phyloP scores from a whole-genome alignment of 179 eudicot species.

The Monotropa hypopitys region DNA sequence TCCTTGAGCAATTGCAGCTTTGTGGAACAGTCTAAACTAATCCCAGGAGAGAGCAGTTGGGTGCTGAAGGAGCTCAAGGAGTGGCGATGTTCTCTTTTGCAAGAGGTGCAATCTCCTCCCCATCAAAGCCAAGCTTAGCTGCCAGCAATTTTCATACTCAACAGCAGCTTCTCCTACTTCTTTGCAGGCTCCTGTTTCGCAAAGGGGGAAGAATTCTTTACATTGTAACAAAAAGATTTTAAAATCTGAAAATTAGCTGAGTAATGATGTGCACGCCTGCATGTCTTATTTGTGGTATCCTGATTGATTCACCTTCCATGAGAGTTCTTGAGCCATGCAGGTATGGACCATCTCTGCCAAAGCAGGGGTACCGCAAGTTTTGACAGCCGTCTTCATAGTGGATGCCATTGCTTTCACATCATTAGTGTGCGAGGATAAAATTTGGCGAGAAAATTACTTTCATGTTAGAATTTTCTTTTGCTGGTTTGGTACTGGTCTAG shows the following conservation, averaged over 20 bases:
- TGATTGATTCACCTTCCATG: slow-evolving; percentile 61
- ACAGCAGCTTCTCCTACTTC: slow-evolving; percentile 53
- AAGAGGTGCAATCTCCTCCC: slow-evolving; percentile 65
- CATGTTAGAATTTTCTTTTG: too few species aligned
- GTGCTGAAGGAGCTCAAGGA: slow-evolving; percentile 34
- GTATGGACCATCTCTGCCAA: slow-evolving; percentile 55
- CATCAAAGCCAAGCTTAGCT: slow-evolving; percentile 55
- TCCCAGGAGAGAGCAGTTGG: background rate
- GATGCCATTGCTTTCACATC: slow-evolving; percentile 55
- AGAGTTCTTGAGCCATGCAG: slow-evolving; percentile 83
- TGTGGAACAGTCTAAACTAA: background rate
- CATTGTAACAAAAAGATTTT: background rate
- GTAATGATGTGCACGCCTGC: too few species aligned
- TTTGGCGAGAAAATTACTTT: too few species aligned
- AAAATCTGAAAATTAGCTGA: background rate
- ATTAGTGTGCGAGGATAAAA: too few species aligned
- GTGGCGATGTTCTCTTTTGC: slow-evolving; percentile 63
- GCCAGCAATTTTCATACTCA: slow-evolving; percentile 43
- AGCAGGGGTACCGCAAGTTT: slow-evolving; percentile 42
- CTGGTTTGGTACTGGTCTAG: too few species aligned
- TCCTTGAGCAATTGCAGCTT: background rate
- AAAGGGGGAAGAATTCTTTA: background rate
- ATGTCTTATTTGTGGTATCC: too few species aligned
- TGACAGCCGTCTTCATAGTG: slow-evolving; percentile 53
- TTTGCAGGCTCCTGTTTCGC: slow-evolving; percentile 64